Conservation (phyloP, 495 filamentous ascomycete species). For the Jackrogersella minutella region DNA sequence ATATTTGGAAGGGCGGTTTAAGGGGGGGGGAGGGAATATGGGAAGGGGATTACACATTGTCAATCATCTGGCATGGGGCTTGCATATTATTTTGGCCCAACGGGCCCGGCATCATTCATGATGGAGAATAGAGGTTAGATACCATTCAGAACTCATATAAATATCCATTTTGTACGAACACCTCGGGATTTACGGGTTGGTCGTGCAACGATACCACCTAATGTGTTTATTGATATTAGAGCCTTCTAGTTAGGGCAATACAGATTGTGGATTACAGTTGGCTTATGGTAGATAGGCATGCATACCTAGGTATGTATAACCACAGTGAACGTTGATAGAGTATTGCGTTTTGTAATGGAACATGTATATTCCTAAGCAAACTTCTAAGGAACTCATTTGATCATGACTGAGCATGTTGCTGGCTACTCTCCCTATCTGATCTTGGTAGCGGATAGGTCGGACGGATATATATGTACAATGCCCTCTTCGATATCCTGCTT, state of each 20-base stretch:
- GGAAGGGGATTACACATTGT: no score
- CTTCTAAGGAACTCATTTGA: not conserved
- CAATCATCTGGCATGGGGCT: constrained; percentile 12
- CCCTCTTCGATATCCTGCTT: not conserved
- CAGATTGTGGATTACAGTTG: no score
- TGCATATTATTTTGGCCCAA: constrained; percentile 12
- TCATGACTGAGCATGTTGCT: not conserved
- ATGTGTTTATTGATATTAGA: no score
- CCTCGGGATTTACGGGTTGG: no score
- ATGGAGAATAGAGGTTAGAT: constrained; percentile 9
- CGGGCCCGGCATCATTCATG: not conserved
- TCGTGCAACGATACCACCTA: no score
- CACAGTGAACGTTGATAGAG: not conserved
- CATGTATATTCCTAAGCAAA: not conserved
- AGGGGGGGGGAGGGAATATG: not conserved
- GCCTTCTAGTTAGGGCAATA: no score
- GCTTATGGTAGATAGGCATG: no score
- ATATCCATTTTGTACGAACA: not conserved
- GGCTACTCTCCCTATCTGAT: constrained; percentile 6
- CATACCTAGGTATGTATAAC: no score
- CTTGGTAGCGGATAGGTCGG: constrained; percentile 7
- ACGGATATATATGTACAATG: constrained; percentile 35
- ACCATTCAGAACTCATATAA: not conserved
- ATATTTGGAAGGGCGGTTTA: not conserved
- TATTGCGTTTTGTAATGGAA: no score